phyloP scores from a whole-genome alignment of 495 filamentous ascomycete species.

The Penicillium pulvis region DNA sequence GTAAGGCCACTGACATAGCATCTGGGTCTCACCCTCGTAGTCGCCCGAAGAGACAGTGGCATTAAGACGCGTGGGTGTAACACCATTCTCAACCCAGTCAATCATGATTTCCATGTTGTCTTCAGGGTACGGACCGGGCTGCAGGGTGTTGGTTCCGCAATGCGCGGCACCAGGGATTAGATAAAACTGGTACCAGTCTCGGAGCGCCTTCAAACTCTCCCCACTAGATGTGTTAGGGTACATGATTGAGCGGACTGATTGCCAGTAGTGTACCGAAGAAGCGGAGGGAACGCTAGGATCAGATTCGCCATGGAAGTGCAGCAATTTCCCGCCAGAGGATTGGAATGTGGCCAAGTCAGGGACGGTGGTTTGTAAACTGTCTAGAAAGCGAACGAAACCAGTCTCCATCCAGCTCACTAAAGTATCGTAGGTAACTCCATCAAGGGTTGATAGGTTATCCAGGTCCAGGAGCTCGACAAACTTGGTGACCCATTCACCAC shows the following conservation, averaged over 20 bases:
- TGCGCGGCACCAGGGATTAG: slow-evolving; percentile 53
- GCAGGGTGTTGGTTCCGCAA: not conserved
- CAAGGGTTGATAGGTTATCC: slow-evolving; percentile 33
- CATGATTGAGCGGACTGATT: slow-evolving; percentile 53
- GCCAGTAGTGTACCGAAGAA: slow-evolving; percentile 53
- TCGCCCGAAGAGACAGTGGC: slow-evolving; percentile 37
- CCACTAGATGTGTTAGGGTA: slow-evolving; percentile 37
- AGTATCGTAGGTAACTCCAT: slow-evolving; percentile 52
- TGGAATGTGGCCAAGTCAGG: slow-evolving; percentile 49
- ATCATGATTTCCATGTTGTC: slow-evolving; percentile 47
- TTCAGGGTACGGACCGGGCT: slow-evolving; percentile 45
- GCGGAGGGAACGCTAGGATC: slow-evolving; percentile 50
- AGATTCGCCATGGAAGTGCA: slow-evolving; percentile 57
- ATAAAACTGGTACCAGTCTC: slow-evolving; percentile 55
- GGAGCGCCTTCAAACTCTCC: slow-evolving; percentile 35
- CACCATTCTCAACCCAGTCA: slow-evolving; percentile 55
- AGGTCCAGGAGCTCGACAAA: slow-evolving; percentile 30
- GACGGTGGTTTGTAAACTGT: slow-evolving; percentile 36
- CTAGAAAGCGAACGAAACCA: slow-evolving; percentile 31
- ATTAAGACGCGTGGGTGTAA: slow-evolving; percentile 44
- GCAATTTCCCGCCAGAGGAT: slow-evolving; percentile 15
- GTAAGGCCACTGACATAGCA: slow-evolving; percentile 52
- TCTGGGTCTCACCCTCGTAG: slow-evolving; percentile 41
- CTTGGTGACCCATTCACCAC: slow-evolving; percentile 30
- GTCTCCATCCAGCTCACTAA: slow-evolving; percentile 48